Evolutionary conservation across 768 basidiomycete species (phyloP), one percentile per base, ranked within the genome.

Genomic region (Lenzites betulinus): DNA sequence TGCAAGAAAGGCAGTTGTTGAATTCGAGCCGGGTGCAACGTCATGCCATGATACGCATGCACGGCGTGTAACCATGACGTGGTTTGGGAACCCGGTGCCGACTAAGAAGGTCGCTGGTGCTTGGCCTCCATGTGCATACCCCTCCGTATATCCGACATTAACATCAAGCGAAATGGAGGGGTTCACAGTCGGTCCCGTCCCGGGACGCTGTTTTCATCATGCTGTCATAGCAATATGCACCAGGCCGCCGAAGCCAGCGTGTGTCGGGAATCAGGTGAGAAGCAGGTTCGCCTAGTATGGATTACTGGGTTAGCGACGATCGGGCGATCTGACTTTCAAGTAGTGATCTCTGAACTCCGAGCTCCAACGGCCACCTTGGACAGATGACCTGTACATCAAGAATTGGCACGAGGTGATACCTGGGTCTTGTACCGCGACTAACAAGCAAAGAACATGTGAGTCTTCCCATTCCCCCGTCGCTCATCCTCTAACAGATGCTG

Each of bases 251-350:
- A 57, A 39, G 47, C 48, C 36, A 26, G n/a, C 30, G 6, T 11
- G 30, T 33, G 30, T 26, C 15, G 22, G 22, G 44, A 51, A 47
- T 59, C 51, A 53, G 58, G 58, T 59, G 57, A 58, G 57, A 58
- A 44, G 30, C 5, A 26, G 18, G 44, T 35, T 51, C 30, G 30
- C 30, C 30, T 33, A n/a, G n/a, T n/a, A 59, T 47, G 20, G 47
- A 33, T 25, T 30, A 46, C 46, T 35, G 16, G 6, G 54, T 35
- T 11, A 35, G 54, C 54, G 54, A 47, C 47, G 44, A 55, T 55
- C 54, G 42, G 54, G 22, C 25, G 35, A 46, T 55, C 44, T 35
- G 33, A 47, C 53, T 26, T 41, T 13, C 8, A 22, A 13, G 22
- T 13, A 13, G 23, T 8, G 8, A 25, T 2, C 13, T 46, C 44